phyloP scores from a whole-genome alignment of 768 basidiomycete genomes.

The Strobilomyces echinocephalus region DNA sequence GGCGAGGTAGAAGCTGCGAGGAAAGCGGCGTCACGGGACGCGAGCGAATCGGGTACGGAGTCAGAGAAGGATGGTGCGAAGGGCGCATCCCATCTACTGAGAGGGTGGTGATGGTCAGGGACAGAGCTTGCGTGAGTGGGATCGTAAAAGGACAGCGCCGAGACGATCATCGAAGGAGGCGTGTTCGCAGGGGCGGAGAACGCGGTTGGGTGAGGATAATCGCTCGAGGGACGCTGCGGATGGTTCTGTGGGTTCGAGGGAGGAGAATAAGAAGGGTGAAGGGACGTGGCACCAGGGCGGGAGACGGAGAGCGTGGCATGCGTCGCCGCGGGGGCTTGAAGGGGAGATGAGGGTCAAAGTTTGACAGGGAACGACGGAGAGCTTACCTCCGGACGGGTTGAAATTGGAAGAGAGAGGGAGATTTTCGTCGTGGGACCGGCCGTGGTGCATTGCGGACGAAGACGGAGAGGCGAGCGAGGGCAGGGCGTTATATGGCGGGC shows the following conservation, averaged over 20 bases:
- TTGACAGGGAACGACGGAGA: constrained; percentile 15
- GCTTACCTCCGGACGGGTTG: constrained; percentile 26
- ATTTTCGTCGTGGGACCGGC: constrained; percentile 19
- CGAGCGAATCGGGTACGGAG: background rate
- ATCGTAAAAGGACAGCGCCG: constrained; percentile 52
- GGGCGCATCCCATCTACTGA: constrained; percentile 28
- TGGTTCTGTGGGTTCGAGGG: background rate
- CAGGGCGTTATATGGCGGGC: too few species aligned
- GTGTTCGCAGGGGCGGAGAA: background rate
- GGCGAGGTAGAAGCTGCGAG: background rate
- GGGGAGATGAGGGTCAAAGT: constrained; percentile 5
- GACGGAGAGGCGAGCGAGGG: background rate
- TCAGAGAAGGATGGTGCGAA: constrained; percentile 14
- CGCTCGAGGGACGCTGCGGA: constrained; percentile 1
- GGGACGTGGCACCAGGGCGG: background rate
- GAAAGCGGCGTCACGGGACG: background rate
- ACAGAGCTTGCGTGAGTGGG: constrained; percentile 35
- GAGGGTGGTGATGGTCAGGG: constrained; percentile 43
- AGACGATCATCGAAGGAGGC: constrained; percentile 45
- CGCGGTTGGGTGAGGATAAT: background rate
- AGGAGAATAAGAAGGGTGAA: background rate
- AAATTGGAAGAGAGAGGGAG: constrained; percentile 5
- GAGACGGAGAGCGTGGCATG: background rate
- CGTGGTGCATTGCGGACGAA: constrained; percentile 23
- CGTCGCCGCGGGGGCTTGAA: constrained; percentile 8